Base-by-base conservation (phyloP, 805 yeast genomes). In the Kluyveromyces dobzhanskii region DNA sequence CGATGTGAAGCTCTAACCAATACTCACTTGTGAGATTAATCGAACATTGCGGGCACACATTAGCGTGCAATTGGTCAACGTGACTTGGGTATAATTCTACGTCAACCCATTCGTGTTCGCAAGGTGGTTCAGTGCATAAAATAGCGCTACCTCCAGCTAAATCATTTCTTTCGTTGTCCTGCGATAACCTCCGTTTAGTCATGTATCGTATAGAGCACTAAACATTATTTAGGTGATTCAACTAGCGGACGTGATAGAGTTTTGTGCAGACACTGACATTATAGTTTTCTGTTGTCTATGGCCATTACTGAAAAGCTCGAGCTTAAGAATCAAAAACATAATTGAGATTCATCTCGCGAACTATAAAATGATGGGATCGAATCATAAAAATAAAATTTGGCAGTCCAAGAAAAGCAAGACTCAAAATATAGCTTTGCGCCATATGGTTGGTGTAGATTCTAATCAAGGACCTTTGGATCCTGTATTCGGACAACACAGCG, bases 1-100 rank as follows among this genome's bases (percentile, higher is more conserved):
- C 61, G 1, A 75, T 63, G 45, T 76, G 83, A 12, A 76, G 46
- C 4, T 65, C 62, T 16, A 76, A 54, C 6, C 69, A 45, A 29
- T 43, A 49, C 9, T 62, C 58, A n/a, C 64, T 60, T 0, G 78
- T 78, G 41, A 75, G 70, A 42, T 51, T 57, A 30, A 49, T 56
- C 8, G 48, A 43, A 45, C 78, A 72, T 27, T 53, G 57, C 0
- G 45, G 37, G 43, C 77, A 71, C 1, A 54, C 45, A 44, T 62
- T 30, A 16, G 44, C 44, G 26, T 50, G 55, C 24, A 35, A 31
- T 28, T 43, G 44, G 17, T 35, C 35, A 18, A 44, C 47, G 31
- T 49, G 55, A 19, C 34, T 31, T 8, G 35, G 19, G 35, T 44
- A 47, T 30, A 40, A 35, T 21, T 45, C 48, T 27, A 47, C 24